These are phyloP conservation scores for Magnaporthiopsis incrustans DNA, from an alignment of 2,329 filamentous ascomycete species.

Conservation along the genomic window DNA sequence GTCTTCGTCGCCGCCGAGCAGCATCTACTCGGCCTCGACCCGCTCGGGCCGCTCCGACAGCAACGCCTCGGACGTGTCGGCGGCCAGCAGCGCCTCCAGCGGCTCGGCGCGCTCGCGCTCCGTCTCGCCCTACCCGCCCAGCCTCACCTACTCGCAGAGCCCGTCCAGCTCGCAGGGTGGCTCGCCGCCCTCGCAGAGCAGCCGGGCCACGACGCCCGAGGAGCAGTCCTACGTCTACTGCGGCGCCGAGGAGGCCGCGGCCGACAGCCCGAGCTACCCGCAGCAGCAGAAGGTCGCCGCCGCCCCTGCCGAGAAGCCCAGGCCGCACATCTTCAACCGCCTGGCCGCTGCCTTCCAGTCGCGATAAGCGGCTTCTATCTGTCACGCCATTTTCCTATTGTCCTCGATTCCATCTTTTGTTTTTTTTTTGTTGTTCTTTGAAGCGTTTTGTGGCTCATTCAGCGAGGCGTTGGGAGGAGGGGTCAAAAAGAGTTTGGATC, in stretches of 20 bases:
- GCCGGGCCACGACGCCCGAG: conserved; percentile 40
- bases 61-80: conserved; percentile 39
- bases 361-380: neutral
- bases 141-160: conserved; percentile 33
- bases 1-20: conserved; percentile 18
- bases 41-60: conserved; percentile 36
- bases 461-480: neutral
- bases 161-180: neutral
- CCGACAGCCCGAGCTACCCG: no score
- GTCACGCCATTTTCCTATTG: neutral
- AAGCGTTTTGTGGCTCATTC: neutral
- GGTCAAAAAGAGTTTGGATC: neutral
- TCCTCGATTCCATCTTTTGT: neutral
- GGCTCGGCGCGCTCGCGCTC: conserved; percentile 29
- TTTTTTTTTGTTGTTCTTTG: neutral
- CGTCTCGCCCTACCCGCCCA: conserved; percentile 36
- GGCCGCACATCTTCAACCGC: conserved; percentile 4
- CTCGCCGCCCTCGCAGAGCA: conserved; percentile 24
- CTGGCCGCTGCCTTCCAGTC: conserved; percentile 6
- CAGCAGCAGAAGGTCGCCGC: neutral
- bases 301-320: neutral
- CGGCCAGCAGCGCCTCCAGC: conserved; percentile 37
- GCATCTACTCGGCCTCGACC: conserved; percentile 37
- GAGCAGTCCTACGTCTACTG: conserved; percentile 27
- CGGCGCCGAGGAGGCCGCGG: neutral